A percentile compares a stretch with the other conserved stretches of the same genome.
These are phyloP conservation scores for Dryas octopetala DNA, from an alignment of 306 rosid species.

Conservation along the genomic window DNA sequence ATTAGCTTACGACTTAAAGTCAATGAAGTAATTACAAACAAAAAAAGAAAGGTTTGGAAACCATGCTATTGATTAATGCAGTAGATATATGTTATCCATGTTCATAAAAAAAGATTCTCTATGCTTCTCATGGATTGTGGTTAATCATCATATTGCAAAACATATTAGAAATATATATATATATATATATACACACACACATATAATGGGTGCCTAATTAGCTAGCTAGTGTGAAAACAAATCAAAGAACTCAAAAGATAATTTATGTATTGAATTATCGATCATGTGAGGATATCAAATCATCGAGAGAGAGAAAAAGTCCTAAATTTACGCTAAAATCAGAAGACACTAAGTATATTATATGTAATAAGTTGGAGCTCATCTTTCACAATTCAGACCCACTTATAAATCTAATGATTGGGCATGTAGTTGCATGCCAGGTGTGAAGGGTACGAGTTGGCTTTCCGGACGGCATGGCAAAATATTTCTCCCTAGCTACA, in stretches of 20 bases:
- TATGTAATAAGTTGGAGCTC: conserved; percentile 11
- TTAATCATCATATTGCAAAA: conserved; percentile 20
- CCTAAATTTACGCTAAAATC: conserved; percentile 31
- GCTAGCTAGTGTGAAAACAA: conserved; percentile 4
- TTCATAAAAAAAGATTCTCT: conserved; percentile 23
- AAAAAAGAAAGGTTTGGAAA: neutral
- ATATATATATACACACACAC: neutral
- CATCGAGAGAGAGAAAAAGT: neutral
- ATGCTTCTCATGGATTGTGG: conserved; percentile 9
- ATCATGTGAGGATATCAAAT: neutral
- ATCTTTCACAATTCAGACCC: conserved; percentile 21
- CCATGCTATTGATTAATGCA: conserved; percentile 40
- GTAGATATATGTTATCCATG: conserved; percentile 25
- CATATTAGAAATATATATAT: neutral
- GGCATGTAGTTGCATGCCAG: conserved; percentile 34
- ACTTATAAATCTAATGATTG: conserved; percentile 39
- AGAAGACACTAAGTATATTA: neutral
- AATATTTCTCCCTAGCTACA: neutral
- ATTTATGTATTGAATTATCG: neutral
- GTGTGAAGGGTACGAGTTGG: conserved; percentile 39
- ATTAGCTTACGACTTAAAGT: conserved; percentile 48
- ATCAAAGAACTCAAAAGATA: conserved; percentile 5
- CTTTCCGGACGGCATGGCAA: conserved; percentile 33
- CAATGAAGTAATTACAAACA: conserved; percentile 53
- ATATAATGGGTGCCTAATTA: neutral